Base-by-base conservation (phyloP, 495 filamentous ascomycete genomes). In the Thermothielavioides terrestris region DNA sequence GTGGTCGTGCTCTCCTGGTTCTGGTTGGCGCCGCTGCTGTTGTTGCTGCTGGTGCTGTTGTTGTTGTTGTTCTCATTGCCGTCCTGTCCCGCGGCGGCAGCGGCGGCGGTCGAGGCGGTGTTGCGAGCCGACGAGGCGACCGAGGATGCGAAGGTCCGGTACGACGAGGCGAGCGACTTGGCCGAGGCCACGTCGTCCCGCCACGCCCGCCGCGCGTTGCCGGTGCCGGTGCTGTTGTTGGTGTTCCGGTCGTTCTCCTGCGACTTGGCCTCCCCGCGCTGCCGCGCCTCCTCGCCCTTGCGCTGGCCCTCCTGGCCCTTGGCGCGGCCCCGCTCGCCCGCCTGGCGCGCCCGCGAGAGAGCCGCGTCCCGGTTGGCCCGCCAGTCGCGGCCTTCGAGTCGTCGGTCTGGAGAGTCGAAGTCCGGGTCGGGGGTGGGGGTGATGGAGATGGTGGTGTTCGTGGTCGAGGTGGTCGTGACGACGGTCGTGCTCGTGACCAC, bases 371-470 rank as follows among this genome's bases (percentile, higher is more conserved):
- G 39, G 30, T 42, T 27, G 15, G 36, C 32, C 12, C 40, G 26
- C 48, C 48, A 50, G 48, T 34, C 46, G n/a, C 32, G 46, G 26
- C 6, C 12, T 22, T 35, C 17, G 25, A 51, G n/a, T n/a, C n/a
- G n/a, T n/a, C n/a, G 21, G 42, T 23, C 25, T n/a, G 20, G 34
- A 4, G 42, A n/a, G n/a, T n/a, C n/a, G n/a, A n/a, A n/a, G n/a
- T 53, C 17, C 10, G 18, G 42, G 18, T 36, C 21, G 25, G 42
- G 41, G 11, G 31, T 20, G 12, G 2, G 1, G 12, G 31, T 46
- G 31, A 26, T 5, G 2, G 22, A 4, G 1, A 34, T 10, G 20
- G 12, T 22, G 15, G 12, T 10, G 32, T n/a, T 11, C 10, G 14
- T 37, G 34, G 34, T 37, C n/a, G 15, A 6, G 12, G 17, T 37